Percentiles rank a stretch among this genome's conserved stretches.
Evolutionary conservation across 495 filamentous ascomycete species (phyloP).

Genomic region (Parathielavia hyrcaniae): DNA sequence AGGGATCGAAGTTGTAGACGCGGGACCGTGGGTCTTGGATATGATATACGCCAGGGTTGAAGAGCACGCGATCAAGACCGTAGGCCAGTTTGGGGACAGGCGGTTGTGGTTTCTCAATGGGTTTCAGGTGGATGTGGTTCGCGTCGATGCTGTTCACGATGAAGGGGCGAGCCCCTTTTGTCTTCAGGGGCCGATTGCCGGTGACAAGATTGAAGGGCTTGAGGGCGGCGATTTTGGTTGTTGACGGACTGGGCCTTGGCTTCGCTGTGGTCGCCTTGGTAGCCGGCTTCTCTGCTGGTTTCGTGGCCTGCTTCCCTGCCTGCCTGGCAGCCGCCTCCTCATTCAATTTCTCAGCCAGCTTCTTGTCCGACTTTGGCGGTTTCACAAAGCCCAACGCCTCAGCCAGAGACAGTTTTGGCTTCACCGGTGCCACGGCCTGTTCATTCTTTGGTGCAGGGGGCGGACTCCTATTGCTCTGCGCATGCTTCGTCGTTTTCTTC

Average conservation of each 20-base stretch:
- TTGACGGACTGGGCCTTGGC: neutral
- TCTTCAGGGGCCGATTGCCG: neutral
- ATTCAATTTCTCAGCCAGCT: neutral
- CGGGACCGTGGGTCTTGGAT: slow-evolving; percentile 82
- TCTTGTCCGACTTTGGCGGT: neutral
- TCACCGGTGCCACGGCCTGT: neutral
- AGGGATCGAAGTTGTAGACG: slow-evolving; percentile 94
- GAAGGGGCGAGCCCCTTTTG: slow-evolving; percentile 12
- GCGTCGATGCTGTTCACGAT: slow-evolving; percentile 27
- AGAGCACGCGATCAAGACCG: slow-evolving; percentile 81
- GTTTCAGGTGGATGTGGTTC: slow-evolving; percentile 26
- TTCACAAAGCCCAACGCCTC: neutral
- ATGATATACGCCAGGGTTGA: slow-evolving; percentile 90
- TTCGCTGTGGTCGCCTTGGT: neutral
- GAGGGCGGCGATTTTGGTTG: no score
- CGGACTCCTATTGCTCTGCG: neutral
- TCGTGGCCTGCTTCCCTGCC: neutral
- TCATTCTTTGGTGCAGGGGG: neutral
- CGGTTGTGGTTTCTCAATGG: slow-evolving; percentile 48
- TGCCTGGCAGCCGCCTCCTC: no score
- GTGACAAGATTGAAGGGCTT: neutral
- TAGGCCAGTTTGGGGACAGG: slow-evolving; percentile 68
- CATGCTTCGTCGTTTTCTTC: neutral
- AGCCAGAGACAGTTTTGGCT: neutral
- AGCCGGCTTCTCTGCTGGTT: neutral